These are phyloP conservation scores for Striga asiatica DNA, from an alignment of 257 asterid genomes.

Conservation along the genomic window DNA sequence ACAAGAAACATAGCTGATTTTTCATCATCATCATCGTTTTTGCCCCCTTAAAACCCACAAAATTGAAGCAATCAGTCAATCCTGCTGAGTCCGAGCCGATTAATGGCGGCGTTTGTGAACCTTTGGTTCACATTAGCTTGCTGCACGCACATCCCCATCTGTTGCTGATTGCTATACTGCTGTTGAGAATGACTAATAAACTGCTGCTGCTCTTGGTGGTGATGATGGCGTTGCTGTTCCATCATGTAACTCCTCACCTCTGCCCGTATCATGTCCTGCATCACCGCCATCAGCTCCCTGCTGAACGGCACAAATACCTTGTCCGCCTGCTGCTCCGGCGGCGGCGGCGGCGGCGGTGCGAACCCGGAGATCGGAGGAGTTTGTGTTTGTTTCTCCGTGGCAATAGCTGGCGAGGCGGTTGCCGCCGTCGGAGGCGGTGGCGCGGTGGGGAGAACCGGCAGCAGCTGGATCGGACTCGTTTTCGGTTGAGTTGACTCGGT, in stretches of 20 bases:
- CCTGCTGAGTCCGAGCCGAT: not conserved
- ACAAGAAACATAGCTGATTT: too few relatives aligned
- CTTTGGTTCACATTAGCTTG: too few relatives aligned
- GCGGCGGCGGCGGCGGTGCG: not conserved
- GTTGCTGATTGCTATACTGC: too few relatives aligned
- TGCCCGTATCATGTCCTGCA: conserved; percentile 52
- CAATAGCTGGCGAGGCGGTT: too few relatives aligned
- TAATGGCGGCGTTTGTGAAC: not conserved
- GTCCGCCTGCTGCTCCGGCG: conserved; percentile 21
- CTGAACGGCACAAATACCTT: conserved; percentile 34
- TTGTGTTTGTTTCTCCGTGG: too few relatives aligned
- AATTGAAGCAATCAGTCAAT: not conserved
- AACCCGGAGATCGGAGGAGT: too few relatives aligned
- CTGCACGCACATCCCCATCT: too few relatives aligned
- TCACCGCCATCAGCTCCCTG: conserved; percentile 40
- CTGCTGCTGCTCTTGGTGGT: too few relatives aligned
- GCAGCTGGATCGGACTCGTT: conserved; percentile 1
- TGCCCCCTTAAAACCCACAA: too few relatives aligned
- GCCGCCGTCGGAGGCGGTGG: too few relatives aligned
- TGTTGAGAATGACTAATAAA: too few relatives aligned
- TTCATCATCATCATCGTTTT: not conserved
- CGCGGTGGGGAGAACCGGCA: not conserved
- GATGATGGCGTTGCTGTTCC: conserved; percentile 18
- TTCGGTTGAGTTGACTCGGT: conserved; percentile 16
- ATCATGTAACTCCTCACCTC: conserved; percentile 59